Evolutionary conservation across 306 rosid species (phyloP), one percentile per base, ranked within the genome.

Genomic region (Castanea sativa): DNA sequence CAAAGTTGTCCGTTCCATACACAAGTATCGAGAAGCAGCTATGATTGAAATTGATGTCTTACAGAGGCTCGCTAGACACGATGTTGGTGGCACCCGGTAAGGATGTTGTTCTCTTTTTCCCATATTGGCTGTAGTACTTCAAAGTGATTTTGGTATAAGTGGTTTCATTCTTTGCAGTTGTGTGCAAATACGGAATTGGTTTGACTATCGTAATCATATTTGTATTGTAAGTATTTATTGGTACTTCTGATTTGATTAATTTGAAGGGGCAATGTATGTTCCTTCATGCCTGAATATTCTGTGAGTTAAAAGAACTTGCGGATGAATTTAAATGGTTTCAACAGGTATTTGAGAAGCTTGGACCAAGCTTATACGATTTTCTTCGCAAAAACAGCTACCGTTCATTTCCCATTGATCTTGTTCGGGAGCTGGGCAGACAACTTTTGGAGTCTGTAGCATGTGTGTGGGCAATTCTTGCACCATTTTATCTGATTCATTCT

Each of bases 101-200:
- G 90, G 82, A 81, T 74, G 19, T 85, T 35, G 51, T 38, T 82
- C n/a, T 45, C 70, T 63, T 45, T 58, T 72, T 75, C 78, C 23
- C 5, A 63, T 73, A 60, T 77, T 81, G 75, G 73, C 81, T 86
- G 88, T 79, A 73, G 79, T 85, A 73, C 85, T 85, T 87, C 77
- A 65, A 78, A 82, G 77, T 14, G 82, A 88, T 85, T 79, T 76
- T 85, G 88, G 93, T 86, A 85, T 89, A 90, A 90, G 92, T 53
- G 84, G 79, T 88, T 92, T 90, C 79, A 84, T 92, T 90, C 92
- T 81, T 87, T 89, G 95, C 93, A 92, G 93, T 87, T 92, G 94
- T 92, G 93, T 92, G 92, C 97, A 90, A 92, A 89, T 92, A 75
- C 97, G 92, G 92, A 90, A 90, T 90, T 92, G 97, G 97, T 90